Base-by-base conservation (phyloP, 345 rosid species). In the Eucalyptus brandiana region DNA sequence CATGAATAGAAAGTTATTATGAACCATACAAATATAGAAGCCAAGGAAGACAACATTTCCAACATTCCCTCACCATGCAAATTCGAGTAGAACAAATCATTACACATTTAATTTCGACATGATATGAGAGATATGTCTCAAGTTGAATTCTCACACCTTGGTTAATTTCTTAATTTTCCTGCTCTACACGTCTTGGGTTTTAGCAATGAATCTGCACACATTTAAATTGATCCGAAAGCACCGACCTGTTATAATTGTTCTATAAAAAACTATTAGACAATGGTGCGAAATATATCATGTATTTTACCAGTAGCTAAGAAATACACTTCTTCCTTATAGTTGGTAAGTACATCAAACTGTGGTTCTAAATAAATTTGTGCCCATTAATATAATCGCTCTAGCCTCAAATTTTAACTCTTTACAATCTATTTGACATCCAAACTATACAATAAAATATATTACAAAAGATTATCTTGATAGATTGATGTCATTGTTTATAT, bases 201-300 rank as follows among this genome's bases (percentile, higher is more conserved):
- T 34, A 69, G 80, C 13, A 69, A 69, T 34, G 42, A 69, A 40
- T 34, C 24, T 69, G 8, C 44, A 69, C 80, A 4, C 80, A 69
- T 69, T 34, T 9, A 32, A 69, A 17, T 32, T 69, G 26, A 34
- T 69, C 24, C 26, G 1, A 69, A 32, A 69, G 13, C 24, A 69
- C 24, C 24, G 2, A 9, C 13, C 8, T 0, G 2, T 69, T 69
- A 1, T 4, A 69, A 69, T 34, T 2, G 2, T 69, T 9, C 44
- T 34, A 18, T 15, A 9, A 69, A 69, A 69, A 67, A 16, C 4
- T 32, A 2, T 32, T 32, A 69, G 80, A 69, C 3, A 69, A 34
- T 5, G 42, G 44, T 34, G 80, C 2, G 2, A 69, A 69, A 69
- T 19, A 69, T 69, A 69, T 5, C 42, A 17, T 34, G 42, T 34